phyloP scores from a whole-genome alignment of 306 rosid genomes.

The Fagus crenata region DNA sequence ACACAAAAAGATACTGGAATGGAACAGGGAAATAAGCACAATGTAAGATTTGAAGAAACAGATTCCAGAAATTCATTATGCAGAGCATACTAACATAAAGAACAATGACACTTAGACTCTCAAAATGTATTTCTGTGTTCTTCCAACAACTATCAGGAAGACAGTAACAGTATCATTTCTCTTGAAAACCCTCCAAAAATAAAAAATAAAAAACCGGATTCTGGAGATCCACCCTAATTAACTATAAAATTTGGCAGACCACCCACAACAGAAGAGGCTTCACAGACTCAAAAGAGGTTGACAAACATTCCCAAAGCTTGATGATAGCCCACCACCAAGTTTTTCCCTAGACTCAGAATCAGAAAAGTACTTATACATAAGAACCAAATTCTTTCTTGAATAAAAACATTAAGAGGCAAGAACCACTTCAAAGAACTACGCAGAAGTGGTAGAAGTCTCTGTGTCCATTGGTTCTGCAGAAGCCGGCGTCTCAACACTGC shows the following conservation, averaged over 20 bases:
- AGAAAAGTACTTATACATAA: constrained; percentile 14
- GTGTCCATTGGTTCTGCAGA: constrained; percentile 77
- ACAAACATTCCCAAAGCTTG: background rate
- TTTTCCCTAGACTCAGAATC: background rate
- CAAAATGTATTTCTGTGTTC: constrained; percentile 6
- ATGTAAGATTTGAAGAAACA: background rate
- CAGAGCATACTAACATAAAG: background rate
- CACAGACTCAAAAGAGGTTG: constrained; percentile 10
- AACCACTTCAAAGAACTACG: constrained; percentile 38
- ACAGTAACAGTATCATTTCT: constrained; percentile 32
- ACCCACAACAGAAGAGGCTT: constrained; percentile 27
- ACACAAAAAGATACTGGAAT: background rate
- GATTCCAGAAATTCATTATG: background rate
- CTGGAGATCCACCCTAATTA: constrained; percentile 31
- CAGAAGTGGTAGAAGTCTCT: constrained; percentile 54
- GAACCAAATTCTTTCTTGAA: constrained; percentile 21
- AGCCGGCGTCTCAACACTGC: constrained; percentile 45
- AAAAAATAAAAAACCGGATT: constrained; percentile 40
- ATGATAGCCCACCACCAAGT: background rate
- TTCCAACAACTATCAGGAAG: constrained; percentile 17
- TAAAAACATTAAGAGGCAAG: constrained; percentile 15
- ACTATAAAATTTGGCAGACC: constrained; percentile 31
- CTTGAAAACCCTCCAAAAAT: constrained; percentile 39
- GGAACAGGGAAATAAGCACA: background rate
- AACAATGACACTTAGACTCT: background rate